phyloP scores from a whole-genome alignment of 2,329 filamentous ascomycete species.

The Whalleya microplaca region DNA sequence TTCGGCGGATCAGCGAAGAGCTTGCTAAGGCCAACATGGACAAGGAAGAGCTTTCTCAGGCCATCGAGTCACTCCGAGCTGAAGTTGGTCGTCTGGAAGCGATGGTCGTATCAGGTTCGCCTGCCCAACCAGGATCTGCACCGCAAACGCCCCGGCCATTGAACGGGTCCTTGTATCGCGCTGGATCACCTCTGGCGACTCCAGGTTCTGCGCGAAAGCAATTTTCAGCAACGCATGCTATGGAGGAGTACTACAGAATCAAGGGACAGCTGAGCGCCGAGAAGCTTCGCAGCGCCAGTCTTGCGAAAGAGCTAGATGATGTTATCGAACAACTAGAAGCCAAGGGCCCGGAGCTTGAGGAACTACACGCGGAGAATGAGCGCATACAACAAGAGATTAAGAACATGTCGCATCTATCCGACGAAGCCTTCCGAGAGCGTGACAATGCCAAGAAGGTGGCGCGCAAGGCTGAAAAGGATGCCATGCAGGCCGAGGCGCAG shows the following conservation, averaged over 20 bases:
- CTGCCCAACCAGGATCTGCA: slow-evolving; percentile 48
- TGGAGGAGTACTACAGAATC: slow-evolving; percentile 67
- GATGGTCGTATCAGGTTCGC: slow-evolving; percentile 47
- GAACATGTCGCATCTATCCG: slow-evolving; percentile 82
- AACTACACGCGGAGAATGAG: slow-evolving; percentile 79
- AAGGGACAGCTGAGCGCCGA: slow-evolving; percentile 76
- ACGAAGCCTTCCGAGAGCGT: slow-evolving; percentile 79
- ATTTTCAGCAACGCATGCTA: slow-evolving; percentile 64
- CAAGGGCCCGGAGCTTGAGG: slow-evolving; percentile 85
- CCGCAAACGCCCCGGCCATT: slow-evolving; percentile 62
- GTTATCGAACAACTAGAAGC: slow-evolving; percentile 84
- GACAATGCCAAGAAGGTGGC: slow-evolving; percentile 78
- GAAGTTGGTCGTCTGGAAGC: slow-evolving; percentile 59
- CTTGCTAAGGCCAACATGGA: slow-evolving; percentile 58
- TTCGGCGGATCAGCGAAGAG: slow-evolving; percentile 59
- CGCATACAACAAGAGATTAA: slow-evolving; percentile 79
- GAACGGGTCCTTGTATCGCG: slow-evolving; percentile 59
- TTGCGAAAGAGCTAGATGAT: slow-evolving; percentile 79
- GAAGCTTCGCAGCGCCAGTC: slow-evolving; percentile 72
- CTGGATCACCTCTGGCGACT: slow-evolving; percentile 65
- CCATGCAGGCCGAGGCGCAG: slow-evolving; percentile 68
- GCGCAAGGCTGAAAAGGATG: slow-evolving; percentile 76
- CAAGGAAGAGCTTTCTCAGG: slow-evolving; percentile 51
- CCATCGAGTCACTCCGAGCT: slow-evolving; percentile 53
- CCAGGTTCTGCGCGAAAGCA: slow-evolving; percentile 63